Evolutionary conservation across 2,329 filamentous ascomycete genomes (phyloP), one percentile per base, ranked within the genome.

Genomic region (Balansia obtecta): DNA sequence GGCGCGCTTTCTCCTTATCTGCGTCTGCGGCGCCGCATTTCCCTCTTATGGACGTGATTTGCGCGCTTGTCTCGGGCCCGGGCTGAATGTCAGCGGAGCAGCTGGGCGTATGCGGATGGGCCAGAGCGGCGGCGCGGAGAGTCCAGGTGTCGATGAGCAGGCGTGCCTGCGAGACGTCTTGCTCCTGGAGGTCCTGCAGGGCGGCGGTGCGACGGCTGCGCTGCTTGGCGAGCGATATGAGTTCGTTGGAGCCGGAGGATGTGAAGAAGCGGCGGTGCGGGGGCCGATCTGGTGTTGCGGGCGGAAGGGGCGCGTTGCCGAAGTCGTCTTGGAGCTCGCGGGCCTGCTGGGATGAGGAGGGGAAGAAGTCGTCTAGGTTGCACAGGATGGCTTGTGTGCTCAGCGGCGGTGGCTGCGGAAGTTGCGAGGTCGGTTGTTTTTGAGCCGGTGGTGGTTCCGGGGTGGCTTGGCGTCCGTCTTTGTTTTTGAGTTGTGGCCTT

Each of bases 301-400:
- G n/a, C 5, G n/a, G 18, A 2, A 3, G 18, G 41, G 6, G 13
- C 20, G 18, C 4, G 18, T 40, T n/a, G 55, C 64, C 58, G 16
- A 43, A 15, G 55, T 65, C 58, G 53, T 73, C 68, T 33, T 73
- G 71, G 2, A 82, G 61, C 58, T 82, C 77, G 16, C 71, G 67
- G 7, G 69, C 67, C 58, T 79, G 73, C 56, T 82, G 78, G 0
- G 75, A 78, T 0, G 74, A 68, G n/a, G 71, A 74, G 0, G 76
- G 76, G 43, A 79, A 75, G 53, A 79, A 71, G 49, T 78, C 75
- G 39, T 78, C 75, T 8, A 75, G 57, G 52, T 76, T 68, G 40
- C 69, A 62, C 9, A 79, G 63, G n/a, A 80, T 77, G 9, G 70
- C 65, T 53, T 79, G 77, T 0, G 76, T 80, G 54, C 73, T 75